These are phyloP conservation scores for Talaromyces marneffei DNA, from an alignment of 2,329 filamentous ascomycete genomes.

Conservation along the genomic window DNA sequence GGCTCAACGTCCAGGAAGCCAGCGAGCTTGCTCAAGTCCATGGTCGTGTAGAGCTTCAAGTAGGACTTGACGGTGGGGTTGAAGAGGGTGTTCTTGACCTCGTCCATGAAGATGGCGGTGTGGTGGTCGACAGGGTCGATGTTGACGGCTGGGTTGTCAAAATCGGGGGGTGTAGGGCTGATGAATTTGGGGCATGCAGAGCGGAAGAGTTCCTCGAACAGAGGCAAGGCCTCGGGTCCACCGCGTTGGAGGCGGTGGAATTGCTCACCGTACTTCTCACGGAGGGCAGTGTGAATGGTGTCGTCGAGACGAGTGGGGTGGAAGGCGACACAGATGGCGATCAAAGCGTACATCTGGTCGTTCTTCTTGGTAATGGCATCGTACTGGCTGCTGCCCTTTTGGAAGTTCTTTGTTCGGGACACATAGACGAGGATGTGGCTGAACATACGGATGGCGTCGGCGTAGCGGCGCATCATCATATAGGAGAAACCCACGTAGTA, in stretches of 20 bases:
- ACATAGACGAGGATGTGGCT: conserved; percentile 99
- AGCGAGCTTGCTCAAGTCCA: conserved; percentile 97
- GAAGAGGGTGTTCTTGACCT: conserved; percentile 99
- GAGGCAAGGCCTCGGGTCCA: conserved; percentile 86
- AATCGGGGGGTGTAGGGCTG: conserved; percentile 92
- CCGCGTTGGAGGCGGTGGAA: conserved; percentile 94
- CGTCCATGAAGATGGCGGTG: conserved; percentile 96
- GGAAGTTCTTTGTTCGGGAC: conserved; percentile 99
- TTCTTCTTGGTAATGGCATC: conserved; percentile 99
- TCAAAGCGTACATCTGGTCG: conserved; percentile 98
- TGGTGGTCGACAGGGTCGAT: conserved; percentile 97
- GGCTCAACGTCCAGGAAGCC: conserved; percentile 95
- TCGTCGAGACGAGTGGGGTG: conserved; percentile 95
- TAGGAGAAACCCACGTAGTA: conserved; percentile 99
- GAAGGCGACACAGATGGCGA: conserved; percentile 98
- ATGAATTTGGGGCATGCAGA: conserved; percentile 99
- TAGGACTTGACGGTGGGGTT: conserved; percentile 97
- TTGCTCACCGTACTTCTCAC: conserved; percentile 99
- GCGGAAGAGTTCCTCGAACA: conserved; percentile 98
- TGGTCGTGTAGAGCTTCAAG: conserved; percentile 97
- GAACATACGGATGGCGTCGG: conserved; percentile 99
- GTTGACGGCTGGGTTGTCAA: conserved; percentile 93
- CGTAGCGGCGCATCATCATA: conserved; percentile 99
- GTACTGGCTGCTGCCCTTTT: conserved; percentile 85
- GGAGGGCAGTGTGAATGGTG: conserved; percentile 95